Evolutionary conservation across 495 filamentous ascomycete genomes (phyloP), one percentile per base, ranked within the genome.

Genomic region (Annulohypoxylon moriforme): DNA sequence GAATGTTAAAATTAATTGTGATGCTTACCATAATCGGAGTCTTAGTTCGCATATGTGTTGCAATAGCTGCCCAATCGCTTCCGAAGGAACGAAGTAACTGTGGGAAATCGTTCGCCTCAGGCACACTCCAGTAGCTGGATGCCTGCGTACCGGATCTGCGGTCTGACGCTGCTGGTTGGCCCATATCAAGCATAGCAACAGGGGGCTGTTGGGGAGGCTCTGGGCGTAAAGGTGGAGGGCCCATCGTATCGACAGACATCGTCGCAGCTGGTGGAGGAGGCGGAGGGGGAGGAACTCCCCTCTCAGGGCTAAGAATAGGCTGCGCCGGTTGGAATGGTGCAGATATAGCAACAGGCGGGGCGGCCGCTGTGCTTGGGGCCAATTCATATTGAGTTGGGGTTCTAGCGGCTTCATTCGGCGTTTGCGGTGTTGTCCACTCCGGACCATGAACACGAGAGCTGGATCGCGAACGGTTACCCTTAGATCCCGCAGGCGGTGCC

Each of bases 71-170:
- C 85, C 93, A 99, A 79, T 98, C 92, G 3, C 92, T 94, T 55
- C 96, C 96, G 84, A 93, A 98, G 62, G 95, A 88, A 50, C 83
- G 88, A 46, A 98, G 83, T 57, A 94, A 81, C 25, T 84, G 85
- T 0, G 89, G 89, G 75, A 99, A 98, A 76, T 98, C 93, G 22
- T 83, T 89, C 31, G 91, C 87, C 78, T 99, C 96, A 1, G 92
- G 90, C 25, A 98, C 96, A 69, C 95, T 98, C 96, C 96, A 99
- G 79, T 99, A 99, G 76, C 96, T 98, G 1, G 93, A 97, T 6
- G 93, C 89, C 60, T 86, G 77, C 4, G 85, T 82, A n/a, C 84
- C 83, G 40, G 87, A 79, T 60, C 76, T 81, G 36, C 81, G 84
- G 36, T 85, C 83, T 20, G 80, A 75, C 31, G 75, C 80, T 8